Conservation (phyloP, 305 asterid genomes). For the Fraxinus xanthoxyloides region DNA sequence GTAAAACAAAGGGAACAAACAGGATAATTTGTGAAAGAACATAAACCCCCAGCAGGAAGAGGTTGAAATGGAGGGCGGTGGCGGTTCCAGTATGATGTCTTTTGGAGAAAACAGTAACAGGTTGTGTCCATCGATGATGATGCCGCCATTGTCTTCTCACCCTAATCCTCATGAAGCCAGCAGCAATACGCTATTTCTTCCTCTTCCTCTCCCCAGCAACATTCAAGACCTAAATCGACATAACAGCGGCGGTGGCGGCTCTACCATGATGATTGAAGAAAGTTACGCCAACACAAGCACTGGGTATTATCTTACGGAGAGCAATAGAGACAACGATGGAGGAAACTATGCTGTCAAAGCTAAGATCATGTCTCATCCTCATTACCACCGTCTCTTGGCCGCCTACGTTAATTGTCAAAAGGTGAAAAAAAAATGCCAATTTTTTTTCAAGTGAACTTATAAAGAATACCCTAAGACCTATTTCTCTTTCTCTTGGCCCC, state of each 20-base stretch:
- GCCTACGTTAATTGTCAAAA: slow-evolving; percentile 85
- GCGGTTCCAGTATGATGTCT: slow-evolving; percentile 46
- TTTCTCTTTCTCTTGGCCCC: neutral
- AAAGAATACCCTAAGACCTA: neutral
- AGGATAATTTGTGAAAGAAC: neutral
- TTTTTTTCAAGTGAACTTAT: neutral
- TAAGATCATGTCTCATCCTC: slow-evolving; percentile 93
- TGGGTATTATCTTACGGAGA: slow-evolving; percentile 68
- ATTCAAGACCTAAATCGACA: slow-evolving; percentile 23
- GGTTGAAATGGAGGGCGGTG: slow-evolving; percentile 38
- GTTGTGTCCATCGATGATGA: slow-evolving; percentile 59
- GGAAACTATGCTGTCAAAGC: slow-evolving; percentile 47
- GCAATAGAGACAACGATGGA: slow-evolving; percentile 15
- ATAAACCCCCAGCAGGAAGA: neutral
- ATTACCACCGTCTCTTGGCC: slow-evolving; percentile 78
- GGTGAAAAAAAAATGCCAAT: slow-evolving; percentile 33
- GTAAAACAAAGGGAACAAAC: slow-evolving; percentile 15
- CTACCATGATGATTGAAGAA: slow-evolving; percentile 37
- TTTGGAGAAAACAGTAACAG: slow-evolving; percentile 58
- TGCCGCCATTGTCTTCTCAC: slow-evolving; percentile 44
- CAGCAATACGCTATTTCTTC: slow-evolving; percentile 40
- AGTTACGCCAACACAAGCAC: slow-evolving; percentile 35
- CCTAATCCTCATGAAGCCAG: slow-evolving; percentile 22
- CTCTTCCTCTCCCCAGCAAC: slow-evolving; percentile 32
- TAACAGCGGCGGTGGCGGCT: slow-evolving; percentile 16